A percentile compares a stretch with the other conserved stretches of the same genome.
phyloP scores from a whole-genome alignment of 2,329 filamentous ascomycete genomes.

The Lachnellula willkommii region DNA sequence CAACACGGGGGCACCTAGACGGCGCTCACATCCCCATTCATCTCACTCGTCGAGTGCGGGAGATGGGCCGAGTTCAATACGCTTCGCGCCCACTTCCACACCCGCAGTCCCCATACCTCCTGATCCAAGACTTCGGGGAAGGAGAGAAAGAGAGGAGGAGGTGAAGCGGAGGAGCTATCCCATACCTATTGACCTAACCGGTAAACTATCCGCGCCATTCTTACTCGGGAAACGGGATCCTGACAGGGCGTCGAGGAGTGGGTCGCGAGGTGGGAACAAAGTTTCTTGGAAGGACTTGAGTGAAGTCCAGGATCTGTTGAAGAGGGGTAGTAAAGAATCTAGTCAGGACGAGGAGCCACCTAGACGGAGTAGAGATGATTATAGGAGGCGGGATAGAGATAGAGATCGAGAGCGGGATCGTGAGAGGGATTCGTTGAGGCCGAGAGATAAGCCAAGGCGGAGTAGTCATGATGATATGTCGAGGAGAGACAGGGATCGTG shows the following conservation, averaged over 20 bases:
- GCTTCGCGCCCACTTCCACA: constrained; percentile 3
- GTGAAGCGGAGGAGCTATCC: constrained; percentile 18
- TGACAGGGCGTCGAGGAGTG: constrained; percentile 8
- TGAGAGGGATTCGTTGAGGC: neutral
- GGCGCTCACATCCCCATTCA: constrained; percentile 8
- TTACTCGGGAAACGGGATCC: constrained; percentile 33
- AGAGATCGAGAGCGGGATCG: constrained; percentile 11
- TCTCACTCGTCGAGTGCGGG: neutral
- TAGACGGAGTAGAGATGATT: constrained; percentile 3
- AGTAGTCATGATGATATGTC: constrained; percentile 7
- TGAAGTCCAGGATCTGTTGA: constrained; percentile 13
- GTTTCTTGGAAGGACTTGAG: constrained; percentile 21
- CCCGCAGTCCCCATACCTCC: constrained; percentile 11
- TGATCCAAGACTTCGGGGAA: constrained; percentile 6
- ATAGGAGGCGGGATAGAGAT: constrained; percentile 14
- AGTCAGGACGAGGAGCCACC: constrained; percentile 8
- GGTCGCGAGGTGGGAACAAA: constrained; percentile 10
- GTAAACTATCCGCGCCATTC: constrained; percentile 29
- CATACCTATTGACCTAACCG: constrained; percentile 26
- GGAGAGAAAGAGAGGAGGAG: constrained; percentile 26
- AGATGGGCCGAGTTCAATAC: neutral
- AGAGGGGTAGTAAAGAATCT: constrained; percentile 12
- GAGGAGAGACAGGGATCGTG: constrained; percentile 10
- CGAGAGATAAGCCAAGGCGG: constrained; percentile 3
- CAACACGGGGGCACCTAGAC: neutral